Evolutionary conservation across 2,329 filamentous ascomycete species (phyloP), one percentile per base, ranked within the genome.

Genomic region (Rugonectria rugulosa): DNA sequence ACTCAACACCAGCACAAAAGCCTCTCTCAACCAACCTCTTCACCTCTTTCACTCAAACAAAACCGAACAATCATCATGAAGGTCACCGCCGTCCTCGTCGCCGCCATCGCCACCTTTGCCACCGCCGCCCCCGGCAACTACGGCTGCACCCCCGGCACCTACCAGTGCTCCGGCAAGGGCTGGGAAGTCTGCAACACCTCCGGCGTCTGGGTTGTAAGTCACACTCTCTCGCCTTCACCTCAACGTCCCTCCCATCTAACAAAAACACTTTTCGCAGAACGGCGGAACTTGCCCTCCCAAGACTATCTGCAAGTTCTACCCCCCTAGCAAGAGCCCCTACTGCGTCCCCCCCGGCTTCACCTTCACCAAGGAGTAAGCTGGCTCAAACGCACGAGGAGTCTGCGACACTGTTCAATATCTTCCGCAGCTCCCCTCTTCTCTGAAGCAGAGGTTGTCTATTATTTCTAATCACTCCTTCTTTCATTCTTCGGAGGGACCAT

Each of bases 291-390:
- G 74, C 57, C 72, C 73, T 11, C 72, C 71, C 56, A 60, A 73
- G 45, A 74, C 72, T 14, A 31, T 61, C 31, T 76, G 74, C 67
- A 68, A 70, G 66, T 76, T 75, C 68, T 68, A 70, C 66, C 29
- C 60, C 34, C 51, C 60, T 32, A 76, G 67, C 66, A 45, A 57
- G 42, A 74, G 70, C 69, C 73, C 74, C 56, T 76, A 76, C 72
- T 76, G 74, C 46, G 69, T 77, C 6, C 71, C 71, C 11, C 63
- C 69, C 29, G 56, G 59, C 44, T 74, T 68, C 67, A 46, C 67
- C 55, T 64, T 71, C 61, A 40, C 11, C 9, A 40, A 40, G 36
- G 36, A 40, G 36, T 40, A 40, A 23, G 11, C 12, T 9, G 27
- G 29, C n/a, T n/a, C n/a, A n/a, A n/a, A n/a, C n/a, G n/a, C n/a